Evolutionary conservation across 2,329 filamentous ascomycete species (phyloP).

Genomic region (Colletotrichum incanum): DNA sequence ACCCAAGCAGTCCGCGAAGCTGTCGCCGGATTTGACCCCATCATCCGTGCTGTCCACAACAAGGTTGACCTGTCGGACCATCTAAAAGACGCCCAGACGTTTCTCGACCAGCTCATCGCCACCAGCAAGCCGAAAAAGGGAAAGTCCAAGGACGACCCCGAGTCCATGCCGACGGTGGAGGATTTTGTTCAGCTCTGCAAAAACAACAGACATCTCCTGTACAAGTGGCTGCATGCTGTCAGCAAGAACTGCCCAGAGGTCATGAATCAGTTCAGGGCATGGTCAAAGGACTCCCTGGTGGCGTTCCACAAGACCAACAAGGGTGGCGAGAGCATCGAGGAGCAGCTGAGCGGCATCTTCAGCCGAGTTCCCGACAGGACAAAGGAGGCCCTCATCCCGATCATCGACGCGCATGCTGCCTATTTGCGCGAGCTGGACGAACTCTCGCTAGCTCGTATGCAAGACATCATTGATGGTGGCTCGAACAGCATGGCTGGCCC

Average conservation of each 20-base stretch:
- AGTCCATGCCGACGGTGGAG: constrained; percentile 71
- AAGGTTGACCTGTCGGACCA: constrained; percentile 80
- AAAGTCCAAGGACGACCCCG: constrained; percentile 51
- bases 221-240: constrained; percentile 81
- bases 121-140: constrained; percentile 63
- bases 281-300: constrained; percentile 70
- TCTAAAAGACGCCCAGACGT: constrained; percentile 76
- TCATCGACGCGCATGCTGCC: constrained; percentile 72
- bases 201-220: constrained; percentile 74
- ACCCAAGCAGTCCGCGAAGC: constrained; percentile 77
- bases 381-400: constrained; percentile 61
- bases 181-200: constrained; percentile 80
- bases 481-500: constrained; percentile 68
- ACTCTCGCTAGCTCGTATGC: constrained; percentile 70
- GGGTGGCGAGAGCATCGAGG: constrained; percentile 53
- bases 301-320: constrained; percentile 64
- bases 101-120: constrained; percentile 81
- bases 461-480: constrained; percentile 66
- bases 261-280: constrained; percentile 72
- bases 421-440: constrained; percentile 72
- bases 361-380: constrained; percentile 62
- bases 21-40: constrained; percentile 79
- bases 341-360: constrained; percentile 60
- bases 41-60: constrained; percentile 81
- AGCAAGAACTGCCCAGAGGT: constrained; percentile 78